Base-by-base conservation (phyloP, 2,329 filamentous ascomycete genomes). In the Parastagonospora avenae region DNA sequence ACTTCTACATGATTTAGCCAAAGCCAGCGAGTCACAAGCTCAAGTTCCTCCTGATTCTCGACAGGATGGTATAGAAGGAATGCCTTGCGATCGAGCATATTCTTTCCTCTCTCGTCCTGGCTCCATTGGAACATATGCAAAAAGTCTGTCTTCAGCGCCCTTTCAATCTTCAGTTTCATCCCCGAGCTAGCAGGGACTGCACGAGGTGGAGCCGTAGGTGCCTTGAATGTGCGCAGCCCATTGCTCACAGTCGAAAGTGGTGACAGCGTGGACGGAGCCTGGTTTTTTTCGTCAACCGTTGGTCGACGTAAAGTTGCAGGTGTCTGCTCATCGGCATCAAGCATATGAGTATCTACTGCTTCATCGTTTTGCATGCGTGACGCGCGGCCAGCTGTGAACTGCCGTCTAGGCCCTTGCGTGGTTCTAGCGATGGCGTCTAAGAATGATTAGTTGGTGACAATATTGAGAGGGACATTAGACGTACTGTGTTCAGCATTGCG, bases 1-100 rank as follows among this genome's bases (percentile, higher is more conserved):
- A 72, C 60, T 38, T 67, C 59, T 4, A 71, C 66, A 40, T 69
- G 55, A 32, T 70, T 60, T 52, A 68, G 52, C 15, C 69, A 37
- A 4, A 73, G 44, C 68, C 69, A 73, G 24, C 66, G 57, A 10
- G 65, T 67, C 8, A 72, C 50, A 4, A 72, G 19, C 12, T 69
- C 69, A 5, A 68, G 40, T 12, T 71, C 63, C 42, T 65, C 60
- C n/a, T 36, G 10, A 41, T 73, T 66, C 7, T 67, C 53, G 33
- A 57, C 44, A 2, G 67, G 65, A 29, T 70, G 61, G 37, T 61
- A 71, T 5, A 71, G 24, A 2, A 73, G 48, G 38, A 72, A 63
- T 15, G 66, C 70, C 28, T 54, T 53, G 4, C 52, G 55, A 9
- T 66, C 60, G 7, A 67, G 42, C 31, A 57, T 37, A 2, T 40